These are phyloP conservation scores for Kentomonas sorsogonicus DNA, from an alignment of 208 protist species.

Conservation along the genomic window DNA sequence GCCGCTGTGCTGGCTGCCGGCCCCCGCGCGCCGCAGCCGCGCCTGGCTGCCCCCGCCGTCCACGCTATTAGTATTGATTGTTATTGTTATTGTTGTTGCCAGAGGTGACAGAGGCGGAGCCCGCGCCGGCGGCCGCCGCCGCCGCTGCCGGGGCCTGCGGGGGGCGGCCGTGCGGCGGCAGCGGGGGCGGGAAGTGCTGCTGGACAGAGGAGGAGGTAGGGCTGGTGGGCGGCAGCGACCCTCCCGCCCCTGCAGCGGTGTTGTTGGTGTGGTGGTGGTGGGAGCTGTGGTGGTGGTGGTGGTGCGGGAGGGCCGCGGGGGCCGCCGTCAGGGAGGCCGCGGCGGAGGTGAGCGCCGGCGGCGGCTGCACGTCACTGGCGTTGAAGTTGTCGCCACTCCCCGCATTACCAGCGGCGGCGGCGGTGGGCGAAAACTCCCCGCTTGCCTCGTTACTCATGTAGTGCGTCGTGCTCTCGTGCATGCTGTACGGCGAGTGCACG, in stretches of 20 bases:
- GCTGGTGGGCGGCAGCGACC: background rate
- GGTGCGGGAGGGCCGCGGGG: no score
- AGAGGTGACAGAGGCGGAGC: background rate
- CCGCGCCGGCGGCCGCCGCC: background rate
- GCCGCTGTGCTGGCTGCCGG: background rate
- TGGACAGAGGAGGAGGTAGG: background rate
- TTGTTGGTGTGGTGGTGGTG: background rate
- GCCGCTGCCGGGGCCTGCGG: background rate
- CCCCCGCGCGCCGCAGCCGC: no score
- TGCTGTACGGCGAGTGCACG: no score
- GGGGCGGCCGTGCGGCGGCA: background rate
- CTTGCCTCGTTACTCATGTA: no score
- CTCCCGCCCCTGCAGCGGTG: background rate
- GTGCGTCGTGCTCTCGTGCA: no score
- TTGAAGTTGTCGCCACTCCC: no score
- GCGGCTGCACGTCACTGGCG: no score
- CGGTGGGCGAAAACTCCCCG: no score
- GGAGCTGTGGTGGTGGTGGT: background rate
- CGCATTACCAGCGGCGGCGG: no score
- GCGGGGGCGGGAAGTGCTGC: no score
- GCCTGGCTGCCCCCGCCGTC: background rate
- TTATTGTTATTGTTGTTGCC: background rate
- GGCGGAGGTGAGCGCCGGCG: no score
- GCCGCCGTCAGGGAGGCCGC: no score
- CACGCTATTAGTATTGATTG: conserved; percentile 1